Evolutionary conservation across 345 rosid species (phyloP).

Genomic region (Alliaria petiolata): DNA sequence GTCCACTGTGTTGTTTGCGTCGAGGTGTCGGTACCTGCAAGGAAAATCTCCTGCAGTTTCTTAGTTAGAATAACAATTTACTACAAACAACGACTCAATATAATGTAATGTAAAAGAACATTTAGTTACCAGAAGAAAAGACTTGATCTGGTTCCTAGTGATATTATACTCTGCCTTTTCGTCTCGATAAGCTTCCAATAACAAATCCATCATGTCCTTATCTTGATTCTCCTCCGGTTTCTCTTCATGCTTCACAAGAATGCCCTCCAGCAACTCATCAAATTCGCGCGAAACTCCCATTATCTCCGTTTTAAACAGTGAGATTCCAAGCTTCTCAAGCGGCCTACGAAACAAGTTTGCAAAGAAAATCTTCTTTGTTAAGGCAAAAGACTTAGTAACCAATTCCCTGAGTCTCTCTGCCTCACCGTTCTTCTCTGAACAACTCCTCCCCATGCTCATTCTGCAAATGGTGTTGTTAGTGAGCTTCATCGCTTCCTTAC

Average conservation of each 20-base stretch:
- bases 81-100: too few species aligned
- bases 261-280: neutral
- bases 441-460: constrained; percentile 22
- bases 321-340: constrained; percentile 9
- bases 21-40: too few species aligned
- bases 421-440: neutral
- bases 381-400: neutral
- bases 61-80: too few species aligned
- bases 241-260: neutral
- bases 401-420: neutral
- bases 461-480: neutral
- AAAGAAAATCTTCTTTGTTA: constrained; percentile 14
- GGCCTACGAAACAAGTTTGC: neutral
- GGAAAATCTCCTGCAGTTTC: too few species aligned
- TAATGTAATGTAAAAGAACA: too few species aligned
- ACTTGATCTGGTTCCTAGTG: neutral
- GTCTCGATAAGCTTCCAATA: neutral
- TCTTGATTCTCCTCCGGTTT: neutral
- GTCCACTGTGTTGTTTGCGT: too few species aligned
- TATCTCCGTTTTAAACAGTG: neutral
- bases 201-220: neutral
- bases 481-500: neutral
- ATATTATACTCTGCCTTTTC: neutral
- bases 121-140: neutral
- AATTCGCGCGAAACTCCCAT: neutral